Conservation (phyloP, 306 rosid species). For the Parietaria judaica region DNA sequence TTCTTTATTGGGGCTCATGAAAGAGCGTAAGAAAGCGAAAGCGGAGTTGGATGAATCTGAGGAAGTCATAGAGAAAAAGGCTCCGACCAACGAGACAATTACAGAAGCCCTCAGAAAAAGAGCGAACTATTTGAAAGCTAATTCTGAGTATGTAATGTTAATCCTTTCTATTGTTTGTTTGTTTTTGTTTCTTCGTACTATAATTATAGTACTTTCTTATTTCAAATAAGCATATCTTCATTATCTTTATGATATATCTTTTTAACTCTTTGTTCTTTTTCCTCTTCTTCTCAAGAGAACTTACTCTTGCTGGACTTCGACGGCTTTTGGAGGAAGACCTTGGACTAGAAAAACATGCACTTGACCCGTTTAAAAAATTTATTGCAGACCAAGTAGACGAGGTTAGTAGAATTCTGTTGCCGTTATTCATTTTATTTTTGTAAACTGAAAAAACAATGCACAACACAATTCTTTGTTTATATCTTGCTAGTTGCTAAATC, state of each 20-base stretch:
- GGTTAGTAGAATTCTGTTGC: constrained; percentile 34
- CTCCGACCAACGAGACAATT: constrained; percentile 51
- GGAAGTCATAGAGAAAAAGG: constrained; percentile 35
- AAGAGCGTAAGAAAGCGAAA: constrained; percentile 38
- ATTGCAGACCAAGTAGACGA: constrained; percentile 64
- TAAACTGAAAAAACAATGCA: constrained; percentile 6
- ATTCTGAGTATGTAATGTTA: constrained; percentile 61
- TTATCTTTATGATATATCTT: not conserved
- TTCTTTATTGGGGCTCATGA: constrained; percentile 62
- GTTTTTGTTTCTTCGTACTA: not conserved
- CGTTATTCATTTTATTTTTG: constrained; percentile 6
- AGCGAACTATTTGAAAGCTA: constrained; percentile 59
- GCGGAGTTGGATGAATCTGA: constrained; percentile 35
- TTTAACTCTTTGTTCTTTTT: not conserved
- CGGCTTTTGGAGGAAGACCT: constrained; percentile 88
- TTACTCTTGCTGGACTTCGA: constrained; percentile 79
- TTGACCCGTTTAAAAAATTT: constrained; percentile 69
- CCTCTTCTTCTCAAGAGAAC: constrained; percentile 34
- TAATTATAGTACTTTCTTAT: not conserved
- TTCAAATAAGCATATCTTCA: not conserved
- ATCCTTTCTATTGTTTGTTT: constrained; percentile 13
- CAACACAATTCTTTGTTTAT: constrained; percentile 15
- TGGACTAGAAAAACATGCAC: constrained; percentile 47
- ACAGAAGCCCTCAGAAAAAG: constrained; percentile 66
- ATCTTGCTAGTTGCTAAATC: constrained; percentile 38